These are phyloP conservation scores for Boletus rufocinnamomeus DNA, from an alignment of 768 basidiomycete genomes.

Conservation along the genomic window DNA sequence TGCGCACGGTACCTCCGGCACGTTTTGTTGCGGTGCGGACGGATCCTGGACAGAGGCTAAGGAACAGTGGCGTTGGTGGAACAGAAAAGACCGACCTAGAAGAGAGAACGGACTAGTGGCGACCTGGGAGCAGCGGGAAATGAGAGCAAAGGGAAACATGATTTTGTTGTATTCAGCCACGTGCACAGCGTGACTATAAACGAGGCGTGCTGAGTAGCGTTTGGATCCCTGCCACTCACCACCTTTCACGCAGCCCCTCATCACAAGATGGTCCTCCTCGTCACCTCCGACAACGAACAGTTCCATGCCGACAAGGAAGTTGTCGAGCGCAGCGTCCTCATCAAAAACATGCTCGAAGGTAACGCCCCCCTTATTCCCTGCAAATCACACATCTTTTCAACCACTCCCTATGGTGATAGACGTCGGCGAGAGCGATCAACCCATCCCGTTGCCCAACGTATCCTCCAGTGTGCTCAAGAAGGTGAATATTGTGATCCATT, in stretches of 20 bases:
- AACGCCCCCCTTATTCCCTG: conserved; percentile 8
- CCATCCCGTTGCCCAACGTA: conserved; percentile 94
- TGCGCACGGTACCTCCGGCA: conserved; percentile 91
- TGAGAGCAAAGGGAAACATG: conserved; percentile 32
- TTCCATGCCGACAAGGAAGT: conserved; percentile 94
- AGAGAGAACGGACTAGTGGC: conserved; percentile 52
- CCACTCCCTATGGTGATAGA: conserved; percentile 48
- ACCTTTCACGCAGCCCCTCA: conserved; percentile 14
- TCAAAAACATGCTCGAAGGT: conserved; percentile 99
- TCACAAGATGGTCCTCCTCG: conserved; percentile 74
- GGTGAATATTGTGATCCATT: conserved; percentile 42
- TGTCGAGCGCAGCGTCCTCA: conserved; percentile 92
- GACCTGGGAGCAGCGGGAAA: conserved; percentile 45
- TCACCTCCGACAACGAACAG: conserved; percentile 94
- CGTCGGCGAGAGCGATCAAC: conserved; percentile 91
- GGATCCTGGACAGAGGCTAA: conserved; percentile 45
- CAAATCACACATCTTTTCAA: not conserved
- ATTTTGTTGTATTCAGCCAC: conserved; percentile 1
- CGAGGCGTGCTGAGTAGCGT: not conserved
- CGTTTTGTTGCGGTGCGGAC: conserved; percentile 95
- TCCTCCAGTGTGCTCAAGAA: conserved; percentile 92
- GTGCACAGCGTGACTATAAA: conserved; percentile 18
- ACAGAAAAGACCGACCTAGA: conserved; percentile 28
- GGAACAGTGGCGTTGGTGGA: not conserved
- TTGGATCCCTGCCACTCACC: conserved; percentile 1